Evolutionary conservation across 345 rosid species (phyloP).

Genomic region (Toxicodendron radicans): DNA sequence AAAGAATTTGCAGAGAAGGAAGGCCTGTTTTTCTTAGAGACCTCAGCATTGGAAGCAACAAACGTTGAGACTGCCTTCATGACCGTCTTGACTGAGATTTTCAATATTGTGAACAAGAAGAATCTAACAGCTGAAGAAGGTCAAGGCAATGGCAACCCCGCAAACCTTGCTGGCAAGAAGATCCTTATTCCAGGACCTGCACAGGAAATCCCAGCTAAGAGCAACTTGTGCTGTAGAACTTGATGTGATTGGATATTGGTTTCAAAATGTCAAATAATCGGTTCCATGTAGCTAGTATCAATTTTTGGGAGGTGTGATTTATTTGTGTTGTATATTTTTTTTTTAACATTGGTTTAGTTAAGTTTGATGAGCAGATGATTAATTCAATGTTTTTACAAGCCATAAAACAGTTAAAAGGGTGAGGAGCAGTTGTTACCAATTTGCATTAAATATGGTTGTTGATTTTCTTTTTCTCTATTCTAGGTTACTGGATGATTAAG

Average conservation of each 20-base stretch:
- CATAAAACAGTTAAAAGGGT: not conserved
- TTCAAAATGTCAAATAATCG: constrained; percentile 5
- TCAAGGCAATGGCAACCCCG: constrained; percentile 55
- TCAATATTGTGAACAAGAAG: constrained; percentile 72
- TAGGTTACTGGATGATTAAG: no score
- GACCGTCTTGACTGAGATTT: constrained; percentile 73
- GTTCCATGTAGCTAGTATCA: constrained; percentile 20
- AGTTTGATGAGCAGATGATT: constrained; percentile 24
- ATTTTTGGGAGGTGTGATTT: constrained; percentile 30
- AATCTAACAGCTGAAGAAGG: constrained; percentile 58
- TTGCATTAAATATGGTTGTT: no score
- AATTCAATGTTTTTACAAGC: constrained; percentile 11
- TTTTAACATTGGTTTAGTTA: constrained; percentile 14
- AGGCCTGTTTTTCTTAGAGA: constrained; percentile 79
- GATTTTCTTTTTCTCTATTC: no score
- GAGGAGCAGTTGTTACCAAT: no score
- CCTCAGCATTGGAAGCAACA: constrained; percentile 69
- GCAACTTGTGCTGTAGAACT: constrained; percentile 53
- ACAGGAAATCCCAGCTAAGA: constrained; percentile 63
- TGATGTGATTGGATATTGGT: constrained; percentile 27
- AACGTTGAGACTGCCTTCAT: constrained; percentile 69
- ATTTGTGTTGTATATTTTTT: constrained; percentile 33
- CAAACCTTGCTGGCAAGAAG: constrained; percentile 67
- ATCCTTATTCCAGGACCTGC: constrained; percentile 65
- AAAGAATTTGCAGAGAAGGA: constrained; percentile 81